Evolutionary conservation across 495 filamentous ascomycete species (phyloP).

Genomic region (Xylaria acuta): DNA sequence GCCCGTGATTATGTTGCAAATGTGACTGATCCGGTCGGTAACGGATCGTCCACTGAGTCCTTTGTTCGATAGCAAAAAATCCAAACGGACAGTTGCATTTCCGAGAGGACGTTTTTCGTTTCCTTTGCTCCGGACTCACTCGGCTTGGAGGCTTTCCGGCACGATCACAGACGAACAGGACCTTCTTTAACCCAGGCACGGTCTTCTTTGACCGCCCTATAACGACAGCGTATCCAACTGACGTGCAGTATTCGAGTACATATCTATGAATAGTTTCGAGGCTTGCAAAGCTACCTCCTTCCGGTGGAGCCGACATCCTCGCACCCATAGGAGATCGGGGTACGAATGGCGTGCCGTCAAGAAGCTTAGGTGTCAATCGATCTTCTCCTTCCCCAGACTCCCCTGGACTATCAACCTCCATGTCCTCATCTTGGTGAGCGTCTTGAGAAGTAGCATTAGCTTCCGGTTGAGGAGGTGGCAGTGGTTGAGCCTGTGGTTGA

Average conservation of each 20-base stretch:
- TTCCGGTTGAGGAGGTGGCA: constrained; percentile 45
- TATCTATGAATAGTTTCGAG: constrained; percentile 61
- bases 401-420: constrained; percentile 49
- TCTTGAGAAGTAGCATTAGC: constrained; percentile 43
- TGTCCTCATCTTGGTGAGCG: constrained; percentile 48
- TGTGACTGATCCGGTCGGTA: constrained; percentile 58
- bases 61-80: constrained; percentile 63
- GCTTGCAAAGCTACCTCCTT: constrained; percentile 60
- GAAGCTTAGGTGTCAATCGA: constrained; percentile 50
- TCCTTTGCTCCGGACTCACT: constrained; percentile 59
- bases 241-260: constrained; percentile 59
- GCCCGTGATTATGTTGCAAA: constrained; percentile 60
- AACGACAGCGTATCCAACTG: constrained; percentile 63
- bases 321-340: constrained; percentile 52
- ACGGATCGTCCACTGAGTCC: constrained; percentile 62
- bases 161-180: constrained; percentile 63
- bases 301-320: constrained; percentile 61
- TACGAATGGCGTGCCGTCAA: constrained; percentile 52
- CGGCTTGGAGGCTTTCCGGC: constrained; percentile 60
- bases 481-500: constrained; percentile 35
- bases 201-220: constrained; percentile 66
- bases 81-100: constrained; percentile 66
- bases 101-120: constrained; percentile 62
- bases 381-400: constrained; percentile 47
- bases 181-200: constrained; percentile 62